Evolutionary conservation across 192 early-diverging fungal genomes (phyloP), one percentile per base, ranked within the genome.

Genomic region (Coemansia sp.): DNA sequence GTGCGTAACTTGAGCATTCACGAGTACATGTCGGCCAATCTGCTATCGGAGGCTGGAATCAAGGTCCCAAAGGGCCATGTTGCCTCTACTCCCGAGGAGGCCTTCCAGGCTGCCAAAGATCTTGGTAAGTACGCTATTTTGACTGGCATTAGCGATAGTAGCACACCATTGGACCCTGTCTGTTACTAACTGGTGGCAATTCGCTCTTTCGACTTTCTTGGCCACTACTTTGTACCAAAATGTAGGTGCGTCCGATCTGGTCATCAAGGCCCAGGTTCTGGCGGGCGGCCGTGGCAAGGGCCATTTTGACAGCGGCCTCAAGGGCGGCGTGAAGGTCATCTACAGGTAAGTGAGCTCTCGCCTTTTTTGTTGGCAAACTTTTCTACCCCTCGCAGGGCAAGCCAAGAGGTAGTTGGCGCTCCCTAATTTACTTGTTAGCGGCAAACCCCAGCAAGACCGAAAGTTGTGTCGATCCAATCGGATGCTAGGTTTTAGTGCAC

Each of bases 201-300:
- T 12, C 5, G 42, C 32, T 67, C 21, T 5, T 23, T 48, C 17
- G 29, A 19, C 39, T 67, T 23, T n/a, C 36, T 23, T 51, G 34
- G 34, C 9, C 34, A 36, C 19, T 42, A 21, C 32, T 36, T 63
- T 69, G 29, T 63, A 8, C 29, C 19, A 21, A 36, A 21, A 1
- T 65, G 73, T 86, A 85, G 82, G 82, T 42, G 85, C 86, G 31
- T 85, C 89, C 60, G 90, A 92, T 62, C 85, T 90, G 73, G 89
- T 92, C 72, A 92, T 92, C 84, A 92, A 88, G 82, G 86, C 88
- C 38, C 94, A 99, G 85, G 97, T 99, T 38, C 86, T 99, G 62
- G 97, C 97, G 65, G 97, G 97, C 71, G 97, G 97, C 55, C 95
- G 97, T 85, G 97, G 97, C 58, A 99, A 99, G 86, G 97, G 97